Percentiles rank a stretch among this genome's conserved stretches.
Evolutionary conservation across 139 green algal species (phyloP).

Genomic region (Coccomyxa sp.): DNA sequence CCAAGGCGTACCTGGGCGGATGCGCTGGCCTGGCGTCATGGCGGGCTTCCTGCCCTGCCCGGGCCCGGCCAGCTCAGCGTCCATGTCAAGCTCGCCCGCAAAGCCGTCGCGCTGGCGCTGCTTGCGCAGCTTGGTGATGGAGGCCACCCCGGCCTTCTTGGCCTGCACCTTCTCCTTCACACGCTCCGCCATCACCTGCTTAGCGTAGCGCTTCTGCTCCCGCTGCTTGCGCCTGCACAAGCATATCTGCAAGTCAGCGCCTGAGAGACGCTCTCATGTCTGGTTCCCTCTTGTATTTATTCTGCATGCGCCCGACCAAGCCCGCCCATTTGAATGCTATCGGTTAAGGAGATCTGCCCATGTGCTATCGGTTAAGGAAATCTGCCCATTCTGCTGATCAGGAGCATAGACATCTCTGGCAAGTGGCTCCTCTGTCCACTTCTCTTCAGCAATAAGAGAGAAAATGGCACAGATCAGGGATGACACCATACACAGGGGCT

Average conservation of each 20-base stretch:
- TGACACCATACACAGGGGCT: no score
- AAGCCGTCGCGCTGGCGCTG: conserved; percentile 42
- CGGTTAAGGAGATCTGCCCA: no score
- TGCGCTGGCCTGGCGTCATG: conserved; percentile 15
- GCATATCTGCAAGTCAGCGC: background rate
- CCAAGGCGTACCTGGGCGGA: background rate
- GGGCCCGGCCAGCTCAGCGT: conserved; percentile 49
- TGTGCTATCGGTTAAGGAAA: no score
- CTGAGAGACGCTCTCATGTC: no score
- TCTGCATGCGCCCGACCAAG: no score
- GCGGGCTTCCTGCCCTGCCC: background rate
- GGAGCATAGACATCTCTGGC: no score
- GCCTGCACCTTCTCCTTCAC: conserved; percentile 72
- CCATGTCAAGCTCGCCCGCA: conserved; percentile 72
- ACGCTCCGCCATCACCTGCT: conserved; percentile 85
- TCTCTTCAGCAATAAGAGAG: no score
- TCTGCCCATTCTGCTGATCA: no score
- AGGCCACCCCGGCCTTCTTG: conserved; percentile 82
- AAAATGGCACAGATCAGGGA: no score
- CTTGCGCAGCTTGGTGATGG: conserved; percentile 81
- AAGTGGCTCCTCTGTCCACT: no score
- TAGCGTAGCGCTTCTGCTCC: conserved; percentile 87
- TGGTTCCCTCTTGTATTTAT: no score
- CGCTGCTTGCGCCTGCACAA: conserved; percentile 76
- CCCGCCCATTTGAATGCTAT: no score